phyloP scores from a whole-genome alignment of 2,329 filamentous ascomycete species.

The Penicillium sp. region DNA sequence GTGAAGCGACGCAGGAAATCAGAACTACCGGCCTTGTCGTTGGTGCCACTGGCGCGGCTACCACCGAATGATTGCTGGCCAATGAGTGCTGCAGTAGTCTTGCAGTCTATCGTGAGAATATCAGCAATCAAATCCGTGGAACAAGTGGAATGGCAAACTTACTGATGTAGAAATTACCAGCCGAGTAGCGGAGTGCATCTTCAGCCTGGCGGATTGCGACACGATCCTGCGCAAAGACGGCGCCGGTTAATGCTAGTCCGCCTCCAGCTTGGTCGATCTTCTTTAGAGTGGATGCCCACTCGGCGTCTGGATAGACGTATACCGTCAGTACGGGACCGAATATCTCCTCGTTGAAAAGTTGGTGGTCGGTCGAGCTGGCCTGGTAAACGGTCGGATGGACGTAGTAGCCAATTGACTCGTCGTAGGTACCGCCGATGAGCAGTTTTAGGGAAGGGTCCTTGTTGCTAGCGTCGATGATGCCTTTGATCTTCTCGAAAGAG shows the following conservation, averaged over 20 bases:
- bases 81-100: constrained; percentile 62
- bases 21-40: constrained; percentile 63
- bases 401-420: constrained; percentile 69
- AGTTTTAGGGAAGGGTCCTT: constrained; percentile 63
- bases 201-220: constrained; percentile 33
- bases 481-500: constrained; percentile 70
- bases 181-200: constrained; percentile 34
- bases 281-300: constrained; percentile 54
- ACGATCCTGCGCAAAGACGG: constrained; percentile 38
- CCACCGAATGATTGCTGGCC: constrained; percentile 68
- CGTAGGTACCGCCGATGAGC: constrained; percentile 67
- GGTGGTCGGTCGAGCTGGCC: constrained; percentile 63
- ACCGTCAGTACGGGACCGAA: constrained; percentile 70
- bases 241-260: constrained; percentile 36
- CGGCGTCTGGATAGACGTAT: constrained; percentile 69
- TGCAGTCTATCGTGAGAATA: constrained; percentile 25
- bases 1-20: constrained; percentile 59
- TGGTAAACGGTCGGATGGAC: constrained; percentile 74
- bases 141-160: constrained; percentile 8
- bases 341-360: constrained; percentile 67
- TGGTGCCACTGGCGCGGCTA: constrained; percentile 62
- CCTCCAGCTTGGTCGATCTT: constrained; percentile 32
- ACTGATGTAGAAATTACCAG: constrained; percentile 43
- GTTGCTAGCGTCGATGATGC: constrained; percentile 71
- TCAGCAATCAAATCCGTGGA: not conserved